Base-by-base conservation (phyloP, 106 monocot genomes). In the Allium cepa region DNA sequence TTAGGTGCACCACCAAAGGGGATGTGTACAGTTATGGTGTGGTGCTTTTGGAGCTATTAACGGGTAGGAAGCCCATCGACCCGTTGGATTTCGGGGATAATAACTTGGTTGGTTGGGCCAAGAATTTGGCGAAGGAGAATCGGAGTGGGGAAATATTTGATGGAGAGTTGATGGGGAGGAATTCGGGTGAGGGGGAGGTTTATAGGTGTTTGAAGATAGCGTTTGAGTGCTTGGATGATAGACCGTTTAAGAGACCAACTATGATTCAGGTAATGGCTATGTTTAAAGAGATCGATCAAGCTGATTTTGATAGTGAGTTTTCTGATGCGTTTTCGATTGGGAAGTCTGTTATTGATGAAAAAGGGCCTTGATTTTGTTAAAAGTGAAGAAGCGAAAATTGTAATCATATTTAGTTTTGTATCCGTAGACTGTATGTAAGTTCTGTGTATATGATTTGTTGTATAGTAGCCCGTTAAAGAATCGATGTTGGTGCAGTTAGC, bases 21-120 rank as follows among this genome's bases (percentile, higher is more conserved):
- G 86, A 87, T 60, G 82, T 82, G 53, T 87, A 82, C 59, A 82
- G 82, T 65, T 82, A 74, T 48, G 87, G 87, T 9, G 83, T 87
- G 1, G 71, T 87, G 10, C 75, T 87, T 4, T 46, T 87, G 22
- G 87, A 87, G 68, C 71, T 87, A n/a, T 18, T 87, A 10, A 66
- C 87, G 6, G 80, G 87, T 18, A 83, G 72, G 67, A 76, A 71
- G 50, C 83, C 83, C 0, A 83, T 75, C 7, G 83, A 80, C 51
- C 62, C 71, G 15, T 9, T 47, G 17, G 83, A 75, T 50, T 83
- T 83, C 45, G 83, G 83, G 5, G 87, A 87, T 63, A 81, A 73
- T 47, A 82, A 82, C 46, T 70, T 86, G 17, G 86, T 86, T 7
- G 86, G 81, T 3, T 86, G 86, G 86, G 76, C 76, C 5, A 86